These are phyloP conservation scores for Entomortierella beljakovae DNA, from an alignment of 192 early-diverging fungal species.

Conservation along the genomic window DNA sequence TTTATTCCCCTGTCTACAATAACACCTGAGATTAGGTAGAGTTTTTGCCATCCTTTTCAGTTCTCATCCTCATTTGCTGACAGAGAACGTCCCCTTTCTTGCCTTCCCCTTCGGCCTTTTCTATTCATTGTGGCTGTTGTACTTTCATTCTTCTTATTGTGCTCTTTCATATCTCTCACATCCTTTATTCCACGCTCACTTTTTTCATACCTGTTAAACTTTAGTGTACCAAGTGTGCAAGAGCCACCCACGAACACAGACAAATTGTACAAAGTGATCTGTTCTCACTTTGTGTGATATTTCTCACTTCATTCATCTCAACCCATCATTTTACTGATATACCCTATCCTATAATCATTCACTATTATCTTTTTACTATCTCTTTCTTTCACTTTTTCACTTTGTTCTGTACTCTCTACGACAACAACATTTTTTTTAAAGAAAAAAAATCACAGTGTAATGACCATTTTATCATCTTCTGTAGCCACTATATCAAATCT, in stretches of 20 bases:
- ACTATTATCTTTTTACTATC: conserved; percentile 3
- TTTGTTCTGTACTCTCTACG: neutral
- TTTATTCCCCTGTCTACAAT: neutral
- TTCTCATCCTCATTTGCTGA: neutral
- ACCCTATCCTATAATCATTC: neutral
- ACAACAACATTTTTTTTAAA: neutral
- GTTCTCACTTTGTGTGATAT: neutral
- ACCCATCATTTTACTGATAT: neutral
- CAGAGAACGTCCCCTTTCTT: neutral
- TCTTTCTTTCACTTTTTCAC: neutral
- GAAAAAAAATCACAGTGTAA: neutral
- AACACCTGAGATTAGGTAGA: too few species aligned
- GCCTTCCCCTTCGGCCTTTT: neutral
- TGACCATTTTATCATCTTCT: conserved; percentile 34
- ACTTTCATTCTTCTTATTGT: conserved; percentile 7
- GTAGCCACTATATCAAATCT: conserved; percentile 22
- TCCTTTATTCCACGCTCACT: conserved; percentile 4
- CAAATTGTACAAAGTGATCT: conserved; percentile 6
- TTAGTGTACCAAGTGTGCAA: conserved; percentile 7
- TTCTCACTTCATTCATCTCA: neutral
- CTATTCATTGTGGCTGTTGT: neutral
- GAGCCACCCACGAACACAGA: conserved; percentile 18
- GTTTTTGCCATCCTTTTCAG: too few species aligned
- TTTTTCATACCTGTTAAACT: conserved; percentile 6
- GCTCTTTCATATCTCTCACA: conserved; percentile 9